Percentiles rank a stretch among this genome's conserved stretches.
phyloP scores from a whole-genome alignment of 257 asterid genomes.

The Fraxinus cuspidata region DNA sequence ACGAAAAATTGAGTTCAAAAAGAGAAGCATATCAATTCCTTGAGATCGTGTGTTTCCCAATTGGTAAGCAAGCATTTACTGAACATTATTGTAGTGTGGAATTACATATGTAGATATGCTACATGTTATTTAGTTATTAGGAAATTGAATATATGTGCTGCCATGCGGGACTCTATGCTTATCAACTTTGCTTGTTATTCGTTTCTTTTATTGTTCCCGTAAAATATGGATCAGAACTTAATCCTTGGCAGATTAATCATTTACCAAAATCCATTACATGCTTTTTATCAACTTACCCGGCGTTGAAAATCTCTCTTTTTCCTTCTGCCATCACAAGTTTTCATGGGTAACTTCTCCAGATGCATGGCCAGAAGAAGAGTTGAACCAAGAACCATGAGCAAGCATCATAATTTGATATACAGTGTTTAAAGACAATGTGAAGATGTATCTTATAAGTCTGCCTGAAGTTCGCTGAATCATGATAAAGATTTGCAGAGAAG shows the following conservation, averaged over 20 bases:
- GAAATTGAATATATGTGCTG: not conserved
- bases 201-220: not conserved
- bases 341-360: not conserved
- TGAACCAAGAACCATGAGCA: not conserved
- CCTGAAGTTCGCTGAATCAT: not conserved
- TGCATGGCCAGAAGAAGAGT: not conserved
- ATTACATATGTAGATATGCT: not conserved
- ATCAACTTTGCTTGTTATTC: not conserved
- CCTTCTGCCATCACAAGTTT: not conserved
- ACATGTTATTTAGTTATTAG: not conserved
- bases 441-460: not conserved
- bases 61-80: conserved; percentile 24
- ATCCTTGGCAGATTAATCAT: not conserved
- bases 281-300: not conserved
- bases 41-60: conserved; percentile 13
- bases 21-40: conserved; percentile 29
- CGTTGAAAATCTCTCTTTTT: not conserved
- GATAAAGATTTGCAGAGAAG: not conserved
- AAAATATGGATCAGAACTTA: not conserved
- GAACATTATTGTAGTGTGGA: not conserved
- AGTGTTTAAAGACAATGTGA: not conserved
- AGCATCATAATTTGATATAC: not conserved
- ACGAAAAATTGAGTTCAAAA: conserved; percentile 30
- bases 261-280: not conserved
- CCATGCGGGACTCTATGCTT: not conserved